Evolutionary conservation across 1,284 basidiomycete species (phyloP), one percentile per base, ranked within the genome.

Genomic region (Salmacisia buchloeana): DNA sequence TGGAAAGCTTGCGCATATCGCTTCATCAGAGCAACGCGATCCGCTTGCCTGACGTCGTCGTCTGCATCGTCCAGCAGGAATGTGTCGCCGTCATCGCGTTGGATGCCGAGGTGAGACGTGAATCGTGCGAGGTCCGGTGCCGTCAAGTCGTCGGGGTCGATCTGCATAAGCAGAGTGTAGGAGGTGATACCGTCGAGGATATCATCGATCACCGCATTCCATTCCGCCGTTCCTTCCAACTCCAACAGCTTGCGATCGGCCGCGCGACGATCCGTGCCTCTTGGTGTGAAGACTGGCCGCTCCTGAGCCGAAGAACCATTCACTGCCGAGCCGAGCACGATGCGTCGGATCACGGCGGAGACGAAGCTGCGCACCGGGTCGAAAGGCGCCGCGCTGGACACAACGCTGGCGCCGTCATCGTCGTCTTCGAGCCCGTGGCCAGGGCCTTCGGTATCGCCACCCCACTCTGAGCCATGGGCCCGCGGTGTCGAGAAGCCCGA

Each of bases 281-380:
- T 35, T 3, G 57, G 57, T 12, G 27, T 33, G 31, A 31, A 2
- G 39, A 31, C 49, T n/a, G n/a, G n/a, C 29, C 29, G 29, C 27
- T 38, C 36, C 36, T 31, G 46, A n/a, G n/a, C n/a, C n/a, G n/a
- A n/a, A n/a, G n/a, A n/a, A n/a, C n/a, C n/a, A n/a, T n/a, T n/a
- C n/a, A n/a, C n/a, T n/a, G n/a, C n/a, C 12, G 60, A 27, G 12
- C 46, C 36, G 23, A 66, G 59, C 5, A 67, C 49, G n/a, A 69
- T 69, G 6, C 68, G 65, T 9, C 69, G 60, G 38, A 71, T 58
- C 7, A 72, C 66, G 33, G 62, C 60, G 29, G 66, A 54, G 18
- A 75, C 73, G 63, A 76, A 65, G 60, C 64, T 66, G 2, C 71
- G 65, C 10, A 75, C 74, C 0, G 74, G 74, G 58, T 76, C 49